phyloP scores from a whole-genome alignment of 2,329 filamentous ascomycete genomes.

The Hypomyces perniciosus region DNA sequence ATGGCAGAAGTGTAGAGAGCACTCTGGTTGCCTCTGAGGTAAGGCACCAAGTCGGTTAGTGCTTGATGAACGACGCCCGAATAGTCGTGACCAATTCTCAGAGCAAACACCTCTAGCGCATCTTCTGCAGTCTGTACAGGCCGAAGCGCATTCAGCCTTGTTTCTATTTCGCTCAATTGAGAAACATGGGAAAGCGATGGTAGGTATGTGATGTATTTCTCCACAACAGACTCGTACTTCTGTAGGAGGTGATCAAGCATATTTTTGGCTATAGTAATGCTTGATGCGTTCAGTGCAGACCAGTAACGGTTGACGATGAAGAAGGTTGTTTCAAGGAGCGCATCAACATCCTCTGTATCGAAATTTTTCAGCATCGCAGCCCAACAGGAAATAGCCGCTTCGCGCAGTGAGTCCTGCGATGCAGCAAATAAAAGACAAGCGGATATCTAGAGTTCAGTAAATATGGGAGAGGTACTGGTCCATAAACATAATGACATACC shows the following conservation, averaged over 20 bases:
- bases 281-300: slow-evolving; percentile 56
- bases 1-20: slow-evolving; percentile 74
- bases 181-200: slow-evolving; percentile 71
- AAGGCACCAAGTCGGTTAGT: slow-evolving; percentile 68
- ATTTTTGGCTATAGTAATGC: slow-evolving; percentile 52
- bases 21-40: slow-evolving; percentile 66
- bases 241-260: slow-evolving; percentile 61
- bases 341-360: slow-evolving; percentile 70
- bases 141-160: slow-evolving; percentile 60
- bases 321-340: slow-evolving; percentile 81
- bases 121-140: slow-evolving; percentile 42
- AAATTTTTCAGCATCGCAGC: slow-evolving; percentile 68
- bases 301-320: slow-evolving; percentile 82
- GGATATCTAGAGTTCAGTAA: slow-evolving; percentile 56
- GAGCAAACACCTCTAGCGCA: slow-evolving; percentile 63
- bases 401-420: slow-evolving; percentile 65
- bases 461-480: neutral
- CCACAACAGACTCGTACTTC: slow-evolving; percentile 55
- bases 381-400: slow-evolving; percentile 81
- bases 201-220: slow-evolving; percentile 64
- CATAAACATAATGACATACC: slow-evolving; percentile 40
- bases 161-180: slow-evolving; percentile 62
- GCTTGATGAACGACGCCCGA: slow-evolving; percentile 78
- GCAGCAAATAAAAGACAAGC: slow-evolving; percentile 87
- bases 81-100: slow-evolving; percentile 76